phyloP scores from a whole-genome alignment of 2,329 filamentous ascomycete species.

The Massarina eburnea region DNA sequence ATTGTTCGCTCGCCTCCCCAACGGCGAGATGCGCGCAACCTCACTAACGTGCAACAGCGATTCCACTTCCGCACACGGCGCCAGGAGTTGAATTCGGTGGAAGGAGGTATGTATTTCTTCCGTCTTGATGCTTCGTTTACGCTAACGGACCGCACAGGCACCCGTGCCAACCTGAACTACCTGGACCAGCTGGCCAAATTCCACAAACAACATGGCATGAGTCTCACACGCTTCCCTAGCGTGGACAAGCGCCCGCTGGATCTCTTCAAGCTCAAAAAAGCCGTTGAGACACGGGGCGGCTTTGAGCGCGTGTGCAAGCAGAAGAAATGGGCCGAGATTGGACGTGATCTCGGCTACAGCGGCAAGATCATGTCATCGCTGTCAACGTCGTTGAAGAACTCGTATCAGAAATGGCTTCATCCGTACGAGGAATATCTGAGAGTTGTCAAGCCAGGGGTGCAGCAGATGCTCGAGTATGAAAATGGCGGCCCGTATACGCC shows the following conservation, averaged over 20 bases:
- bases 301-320: conserved; percentile 96
- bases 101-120: conserved; percentile 74
- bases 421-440: conserved; percentile 95
- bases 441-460: conserved; percentile 90
- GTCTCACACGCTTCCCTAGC: conserved; percentile 89
- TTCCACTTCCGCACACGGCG: conserved; percentile 97
- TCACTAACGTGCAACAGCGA: conserved; percentile 59
- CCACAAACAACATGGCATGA: conserved; percentile 94
- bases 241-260: conserved; percentile 98
- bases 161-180: conserved; percentile 92
- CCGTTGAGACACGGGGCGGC: conserved; percentile 89
- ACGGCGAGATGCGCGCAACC: not conserved
- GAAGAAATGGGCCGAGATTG: conserved; percentile 99
- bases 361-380: conserved; percentile 99
- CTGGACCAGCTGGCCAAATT: conserved; percentile 93
- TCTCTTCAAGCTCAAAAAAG: conserved; percentile 93
- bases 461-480: conserved; percentile 90
- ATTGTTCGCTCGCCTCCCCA: not conserved
- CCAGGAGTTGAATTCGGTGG: conserved; percentile 95
- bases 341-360: conserved; percentile 92
- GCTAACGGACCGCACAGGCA: conserved; percentile 59
- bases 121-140: not conserved
- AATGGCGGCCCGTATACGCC: conserved; percentile 88
- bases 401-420: conserved; percentile 93
- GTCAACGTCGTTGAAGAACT: conserved; percentile 97